phyloP scores from a whole-genome alignment of 2,329 filamentous ascomycete genomes.

The Neonectria sp. region DNA sequence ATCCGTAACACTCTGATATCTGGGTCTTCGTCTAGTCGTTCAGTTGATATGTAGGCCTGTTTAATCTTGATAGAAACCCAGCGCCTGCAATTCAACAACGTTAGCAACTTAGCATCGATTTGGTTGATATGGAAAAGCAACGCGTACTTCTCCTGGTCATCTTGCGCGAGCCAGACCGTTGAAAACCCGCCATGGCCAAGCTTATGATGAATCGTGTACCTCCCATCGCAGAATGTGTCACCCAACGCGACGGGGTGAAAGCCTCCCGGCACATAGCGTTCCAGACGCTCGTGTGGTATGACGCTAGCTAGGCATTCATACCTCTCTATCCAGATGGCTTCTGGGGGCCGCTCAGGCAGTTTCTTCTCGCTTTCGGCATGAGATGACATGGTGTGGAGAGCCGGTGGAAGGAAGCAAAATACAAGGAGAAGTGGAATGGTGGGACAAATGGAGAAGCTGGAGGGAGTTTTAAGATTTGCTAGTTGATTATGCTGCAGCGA shows the following conservation, averaged over 20 bases:
- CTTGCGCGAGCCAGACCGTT: conserved; percentile 26
- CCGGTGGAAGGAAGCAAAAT: neutral
- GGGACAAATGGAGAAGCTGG: too few species aligned
- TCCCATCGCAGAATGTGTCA: conserved; percentile 15
- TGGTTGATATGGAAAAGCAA: neutral
- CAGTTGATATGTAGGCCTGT: conserved; percentile 13
- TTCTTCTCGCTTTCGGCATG: neutral
- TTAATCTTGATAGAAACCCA: conserved; percentile 32
- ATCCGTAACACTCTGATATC: conserved; percentile 4
- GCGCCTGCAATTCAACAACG: neutral
- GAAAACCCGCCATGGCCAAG: conserved; percentile 24
- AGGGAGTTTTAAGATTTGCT: too few species aligned
- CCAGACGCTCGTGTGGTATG: conserved; percentile 3
- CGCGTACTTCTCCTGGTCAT: conserved; percentile 7
- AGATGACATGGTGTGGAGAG: neutral
- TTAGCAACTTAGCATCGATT: neutral
- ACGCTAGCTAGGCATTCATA: neutral
- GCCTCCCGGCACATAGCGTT: conserved; percentile 3
- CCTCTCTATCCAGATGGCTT: conserved; percentile 1
- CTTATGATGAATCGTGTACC: conserved; percentile 23
- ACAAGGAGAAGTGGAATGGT: neutral
- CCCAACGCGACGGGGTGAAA: conserved; percentile 24
- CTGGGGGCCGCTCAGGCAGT: neutral
- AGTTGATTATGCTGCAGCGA: too few species aligned
- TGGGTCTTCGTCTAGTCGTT: conserved; percentile 20